These are phyloP conservation scores for Triticum aestivum DNA, from an alignment of 176 grass and related monocot genomes.

Conservation along the genomic window IWGSC_CS_RefSeq_v2.1 NC_057808.1:443138829-443139328, in stretches of 20 bases:
- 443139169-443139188: too few relatives aligned
- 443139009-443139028: slow-evolving; percentile 26
- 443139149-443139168: background rate
- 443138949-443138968: background rate
- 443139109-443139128: background rate
- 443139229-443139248: too few relatives aligned
- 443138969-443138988: background rate
- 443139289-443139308: too few relatives aligned
- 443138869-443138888: background rate
- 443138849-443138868: background rate
- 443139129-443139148: background rate
- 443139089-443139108: background rate
- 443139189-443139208: accelerated
- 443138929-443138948: background rate
- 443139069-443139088: background rate
- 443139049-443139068: background rate
- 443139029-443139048: background rate
- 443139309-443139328: background rate
- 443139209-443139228: background rate
- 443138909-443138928: background rate
- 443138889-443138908: background rate
- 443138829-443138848: background rate
- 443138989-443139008: background rate
- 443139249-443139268: too few relatives aligned
- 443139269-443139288: too few relatives aligned